Evolutionary conservation across 2,329 filamentous ascomycete species (phyloP).

Genomic region (Sarocladium strictum): DNA sequence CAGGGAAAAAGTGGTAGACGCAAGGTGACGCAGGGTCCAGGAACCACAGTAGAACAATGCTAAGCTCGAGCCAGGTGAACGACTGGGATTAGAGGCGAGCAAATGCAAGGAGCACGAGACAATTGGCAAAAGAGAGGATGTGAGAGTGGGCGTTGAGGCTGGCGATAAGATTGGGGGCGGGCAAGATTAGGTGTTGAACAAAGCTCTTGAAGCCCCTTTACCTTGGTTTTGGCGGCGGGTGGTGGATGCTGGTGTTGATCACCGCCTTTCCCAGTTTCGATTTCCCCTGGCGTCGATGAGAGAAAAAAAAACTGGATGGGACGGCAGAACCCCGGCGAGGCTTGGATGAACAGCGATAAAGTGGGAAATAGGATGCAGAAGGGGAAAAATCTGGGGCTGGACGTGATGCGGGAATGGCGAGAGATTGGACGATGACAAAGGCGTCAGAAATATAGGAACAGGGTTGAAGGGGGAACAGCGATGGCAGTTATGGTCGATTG

Average conservation of each 20-base stretch:
- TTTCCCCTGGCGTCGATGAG: neutral
- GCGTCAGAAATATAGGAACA: neutral
- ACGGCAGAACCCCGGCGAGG: slow-evolving; percentile 4
- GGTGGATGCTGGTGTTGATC: neutral
- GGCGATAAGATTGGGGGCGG: slow-evolving; percentile 3
- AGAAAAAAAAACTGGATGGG: neutral
- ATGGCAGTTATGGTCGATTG: neutral
- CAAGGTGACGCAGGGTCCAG: slow-evolving; percentile 9
- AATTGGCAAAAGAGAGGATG: neutral
- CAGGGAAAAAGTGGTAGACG: slow-evolving; percentile 3
- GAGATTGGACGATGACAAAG: neutral
- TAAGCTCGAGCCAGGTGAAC: slow-evolving; percentile 5
- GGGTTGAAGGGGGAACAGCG: neutral
- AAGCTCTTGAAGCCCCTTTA: neutral
- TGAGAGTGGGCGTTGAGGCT: neutral
- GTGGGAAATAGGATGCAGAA: neutral
- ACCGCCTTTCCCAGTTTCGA: slow-evolving; percentile 3
- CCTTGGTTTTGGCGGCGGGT: slow-evolving; percentile 1
- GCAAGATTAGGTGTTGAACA: slow-evolving; percentile 5
- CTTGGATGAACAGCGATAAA: neutral
- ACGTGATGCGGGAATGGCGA: neutral
- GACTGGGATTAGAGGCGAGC: neutral
- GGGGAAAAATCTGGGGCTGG: slow-evolving; percentile 3
- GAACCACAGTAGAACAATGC: slow-evolving; percentile 8
- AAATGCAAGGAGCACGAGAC: neutral